Conservation (phyloP, 371 early-diverging fungal genomes). For the Rhizopus microsporus region DNA sequence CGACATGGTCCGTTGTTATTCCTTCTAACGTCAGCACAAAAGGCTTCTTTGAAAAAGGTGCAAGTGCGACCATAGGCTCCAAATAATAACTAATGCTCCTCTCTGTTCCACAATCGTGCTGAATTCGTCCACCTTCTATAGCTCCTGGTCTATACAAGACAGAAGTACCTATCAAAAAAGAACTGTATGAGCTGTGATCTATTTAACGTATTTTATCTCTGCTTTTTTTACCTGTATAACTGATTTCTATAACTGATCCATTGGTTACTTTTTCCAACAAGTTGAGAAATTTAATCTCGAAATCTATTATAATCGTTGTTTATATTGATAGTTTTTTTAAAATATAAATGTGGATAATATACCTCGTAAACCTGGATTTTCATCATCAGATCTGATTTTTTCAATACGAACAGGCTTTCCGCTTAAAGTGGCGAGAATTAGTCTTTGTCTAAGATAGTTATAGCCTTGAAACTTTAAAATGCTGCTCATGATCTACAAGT, state of each 20-base stretch:
- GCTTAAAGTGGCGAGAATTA: slow-evolving; percentile 90
- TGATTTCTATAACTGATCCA: slow-evolving; percentile 89
- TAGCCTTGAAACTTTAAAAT: slow-evolving; percentile 74
- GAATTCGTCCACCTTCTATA: slow-evolving; percentile 84
- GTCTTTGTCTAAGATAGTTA: slow-evolving; percentile 82
- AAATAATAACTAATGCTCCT: slow-evolving; percentile 92
- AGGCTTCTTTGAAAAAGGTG: slow-evolving; percentile 90
- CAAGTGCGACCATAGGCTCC: slow-evolving; percentile 87
- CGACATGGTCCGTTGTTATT: slow-evolving; percentile 90
- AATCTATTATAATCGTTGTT: slow-evolving; percentile 60
- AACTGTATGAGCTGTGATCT: neutral
- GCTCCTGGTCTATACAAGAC: slow-evolving; percentile 88
- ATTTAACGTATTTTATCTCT: neutral
- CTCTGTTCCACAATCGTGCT: slow-evolving; percentile 78
- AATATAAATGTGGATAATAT: slow-evolving; percentile 5
- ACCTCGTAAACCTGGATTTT: slow-evolving; percentile 87
- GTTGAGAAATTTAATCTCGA: slow-evolving; percentile 84
- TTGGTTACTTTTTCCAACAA: slow-evolving; percentile 92
- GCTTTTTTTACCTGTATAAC: slow-evolving; percentile 75
- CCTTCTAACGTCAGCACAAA: slow-evolving; percentile 82
- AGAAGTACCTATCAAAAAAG: slow-evolving; percentile 64
- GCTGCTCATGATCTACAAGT: slow-evolving; percentile 32
- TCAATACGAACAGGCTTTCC: slow-evolving; percentile 86
- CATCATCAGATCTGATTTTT: slow-evolving; percentile 85
- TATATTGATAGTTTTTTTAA: neutral